Percentiles rank a stretch among this genome's conserved stretches.
phyloP scores from a whole-genome alignment of 805 yeast species.

The Candida taoyuanica region DNA sequence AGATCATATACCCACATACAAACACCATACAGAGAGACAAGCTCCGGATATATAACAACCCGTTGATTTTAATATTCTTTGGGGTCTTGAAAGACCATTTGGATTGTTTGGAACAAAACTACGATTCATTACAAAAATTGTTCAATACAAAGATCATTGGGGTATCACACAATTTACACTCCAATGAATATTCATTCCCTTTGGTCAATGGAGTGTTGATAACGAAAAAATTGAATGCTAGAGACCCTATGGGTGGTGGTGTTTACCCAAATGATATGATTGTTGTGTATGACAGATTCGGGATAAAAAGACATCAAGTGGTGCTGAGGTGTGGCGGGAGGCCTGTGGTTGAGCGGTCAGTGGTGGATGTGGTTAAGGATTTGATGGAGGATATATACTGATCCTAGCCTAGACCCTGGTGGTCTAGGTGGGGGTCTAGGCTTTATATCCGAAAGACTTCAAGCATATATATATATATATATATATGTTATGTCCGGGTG shows the following conservation, averaged over 20 bases:
- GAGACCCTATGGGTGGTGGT: slow-evolving; percentile 29
- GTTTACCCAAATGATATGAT: slow-evolving; percentile 25
- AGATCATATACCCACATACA: slow-evolving; percentile 9
- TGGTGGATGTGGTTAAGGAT: slow-evolving; percentile 18
- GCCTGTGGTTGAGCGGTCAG: slow-evolving; percentile 8
- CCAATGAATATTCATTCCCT: slow-evolving; percentile 18
- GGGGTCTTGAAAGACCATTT: slow-evolving; percentile 20
- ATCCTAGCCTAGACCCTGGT: no score
- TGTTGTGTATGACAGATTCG: slow-evolving; percentile 20
- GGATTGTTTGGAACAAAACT: slow-evolving; percentile 7
- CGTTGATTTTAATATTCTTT: slow-evolving; percentile 22
- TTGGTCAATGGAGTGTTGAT: slow-evolving; percentile 15
- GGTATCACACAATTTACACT: slow-evolving; percentile 15
- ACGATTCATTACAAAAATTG: neutral
- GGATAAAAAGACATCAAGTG: slow-evolving; percentile 15
- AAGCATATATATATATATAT: no score
- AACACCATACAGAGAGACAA: slow-evolving; percentile 2
- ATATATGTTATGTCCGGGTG: no score
- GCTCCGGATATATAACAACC: slow-evolving; percentile 5
- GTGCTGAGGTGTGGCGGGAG: slow-evolving; percentile 13
- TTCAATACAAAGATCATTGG: slow-evolving; percentile 20
- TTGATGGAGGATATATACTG: slow-evolving; percentile 15
- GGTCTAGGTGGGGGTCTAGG: no score
- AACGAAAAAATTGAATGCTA: slow-evolving; percentile 16
- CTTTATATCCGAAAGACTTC: no score